Percentiles rank a stretch among this genome's conserved stretches.
These are phyloP conservation scores for Sugiyamaella paludigena DNA, from an alignment of 1,139 yeast genomes.

Conservation along the genomic window DNA sequence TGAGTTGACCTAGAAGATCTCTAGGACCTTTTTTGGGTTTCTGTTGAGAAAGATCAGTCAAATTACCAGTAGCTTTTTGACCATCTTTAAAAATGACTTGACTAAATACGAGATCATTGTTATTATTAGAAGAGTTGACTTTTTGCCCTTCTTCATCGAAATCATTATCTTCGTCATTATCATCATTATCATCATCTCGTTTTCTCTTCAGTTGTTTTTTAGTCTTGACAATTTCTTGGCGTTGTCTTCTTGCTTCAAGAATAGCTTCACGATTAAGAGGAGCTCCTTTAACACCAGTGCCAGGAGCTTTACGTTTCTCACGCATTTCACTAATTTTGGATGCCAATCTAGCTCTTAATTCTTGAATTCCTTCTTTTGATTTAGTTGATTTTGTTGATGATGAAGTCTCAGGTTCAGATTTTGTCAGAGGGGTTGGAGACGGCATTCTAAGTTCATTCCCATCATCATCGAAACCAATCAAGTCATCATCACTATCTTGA, in stretches of 20 bases:
- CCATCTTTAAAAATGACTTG: slow-evolving; percentile 85
- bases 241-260: slow-evolving; percentile 39
- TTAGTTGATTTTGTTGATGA: slow-evolving; percentile 2
- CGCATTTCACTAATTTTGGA: slow-evolving; percentile 65
- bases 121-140: slow-evolving; percentile 32
- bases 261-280: slow-evolving; percentile 56
- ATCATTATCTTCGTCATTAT: slow-evolving; percentile 20
- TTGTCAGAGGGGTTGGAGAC: background rate
- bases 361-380: slow-evolving; percentile 45
- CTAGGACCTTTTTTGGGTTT: slow-evolving; percentile 56
- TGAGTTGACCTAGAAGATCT: slow-evolving; percentile 81
- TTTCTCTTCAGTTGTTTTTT: slow-evolving; percentile 40
- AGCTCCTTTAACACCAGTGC: slow-evolving; percentile 74
- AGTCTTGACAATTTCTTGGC: slow-evolving; percentile 45
- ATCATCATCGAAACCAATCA: slow-evolving; percentile 70
- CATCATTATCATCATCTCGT: slow-evolving; percentile 26
- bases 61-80: slow-evolving; percentile 72
- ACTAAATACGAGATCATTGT: slow-evolving; percentile 59
- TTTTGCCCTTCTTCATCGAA: slow-evolving; percentile 37
- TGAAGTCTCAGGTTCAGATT: slow-evolving; percentile 2
- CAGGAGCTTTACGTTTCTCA: slow-evolving; percentile 89
- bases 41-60: slow-evolving; percentile 57
- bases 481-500: slow-evolving; percentile 40
- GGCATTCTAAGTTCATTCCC: slow-evolving; percentile 53
- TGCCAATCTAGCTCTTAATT: slow-evolving; percentile 68